These are phyloP conservation scores for Boletus eberwhitei DNA, from an alignment of 768 basidiomycete genomes.

Conservation along the genomic window DNA sequence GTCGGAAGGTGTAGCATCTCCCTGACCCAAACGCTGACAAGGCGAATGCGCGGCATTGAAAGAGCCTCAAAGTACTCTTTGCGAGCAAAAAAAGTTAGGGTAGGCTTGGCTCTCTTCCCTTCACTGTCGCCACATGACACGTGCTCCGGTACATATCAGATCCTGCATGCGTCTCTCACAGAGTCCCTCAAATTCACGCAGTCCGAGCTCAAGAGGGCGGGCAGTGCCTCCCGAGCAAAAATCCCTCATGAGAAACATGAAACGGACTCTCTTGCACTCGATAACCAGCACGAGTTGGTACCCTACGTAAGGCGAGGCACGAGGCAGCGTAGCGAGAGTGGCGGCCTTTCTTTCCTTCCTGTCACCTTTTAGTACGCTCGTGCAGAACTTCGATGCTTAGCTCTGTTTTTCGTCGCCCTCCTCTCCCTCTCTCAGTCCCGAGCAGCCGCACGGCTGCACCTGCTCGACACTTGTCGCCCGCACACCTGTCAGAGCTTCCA, in stretches of 20 bases:
- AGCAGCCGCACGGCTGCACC: too few species aligned
- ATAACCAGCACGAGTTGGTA: conserved; percentile 46
- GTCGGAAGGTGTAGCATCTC: conserved; percentile 56
- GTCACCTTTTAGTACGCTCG: too few species aligned
- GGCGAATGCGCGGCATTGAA: conserved; percentile 68
- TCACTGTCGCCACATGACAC: neutral
- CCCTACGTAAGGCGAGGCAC: too few species aligned
- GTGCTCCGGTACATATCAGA: conserved; percentile 41
- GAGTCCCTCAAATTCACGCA: conserved; percentile 56
- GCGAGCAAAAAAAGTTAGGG: conserved; percentile 94
- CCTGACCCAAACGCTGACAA: conserved; percentile 91
- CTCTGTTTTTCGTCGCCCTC: too few species aligned
- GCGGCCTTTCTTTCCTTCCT: too few species aligned
- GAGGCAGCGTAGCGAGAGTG: too few species aligned
- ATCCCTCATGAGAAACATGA: conserved; percentile 83
- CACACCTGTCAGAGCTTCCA: too few species aligned
- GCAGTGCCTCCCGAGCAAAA: conserved; percentile 76
- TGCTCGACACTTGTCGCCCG: too few species aligned
- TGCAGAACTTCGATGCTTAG: too few species aligned
- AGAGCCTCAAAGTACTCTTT: conserved; percentile 86
- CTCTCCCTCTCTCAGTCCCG: too few species aligned
- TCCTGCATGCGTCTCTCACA: conserved; percentile 80
- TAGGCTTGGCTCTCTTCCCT: conserved; percentile 28
- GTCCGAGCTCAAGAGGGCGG: conserved; percentile 55
- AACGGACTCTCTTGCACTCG: conserved; percentile 81